Evolutionary conservation across 2,329 filamentous ascomycete species (phyloP).

Genomic region (Clarireedia homoeocarpa): DNA sequence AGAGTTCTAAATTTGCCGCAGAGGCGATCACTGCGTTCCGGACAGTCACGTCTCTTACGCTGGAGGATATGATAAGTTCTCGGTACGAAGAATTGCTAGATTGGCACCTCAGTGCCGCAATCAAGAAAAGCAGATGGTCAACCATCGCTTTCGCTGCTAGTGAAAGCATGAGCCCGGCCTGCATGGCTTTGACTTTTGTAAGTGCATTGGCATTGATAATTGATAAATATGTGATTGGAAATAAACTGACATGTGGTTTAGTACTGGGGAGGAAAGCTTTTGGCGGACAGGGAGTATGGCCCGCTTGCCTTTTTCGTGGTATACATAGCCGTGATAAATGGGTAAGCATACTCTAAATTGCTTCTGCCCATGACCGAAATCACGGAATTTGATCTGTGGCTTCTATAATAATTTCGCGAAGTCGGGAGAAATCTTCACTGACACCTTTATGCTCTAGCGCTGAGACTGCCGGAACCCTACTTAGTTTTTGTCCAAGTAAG

Average conservation of each 20-base stretch:
- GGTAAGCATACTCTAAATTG: slow-evolving; percentile 15
- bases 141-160: slow-evolving; percentile 45
- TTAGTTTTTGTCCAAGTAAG: slow-evolving; percentile 40
- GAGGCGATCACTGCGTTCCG: slow-evolving; percentile 56
- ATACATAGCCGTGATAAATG: slow-evolving; percentile 44
- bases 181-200: slow-evolving; percentile 52
- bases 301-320: slow-evolving; percentile 45
- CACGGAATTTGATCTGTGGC: too few relatives aligned
- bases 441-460: slow-evolving; percentile 20
- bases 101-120: slow-evolving; percentile 40
- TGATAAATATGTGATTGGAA: too few relatives aligned
- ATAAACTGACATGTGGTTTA: not conserved
- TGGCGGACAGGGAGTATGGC: slow-evolving; percentile 31
- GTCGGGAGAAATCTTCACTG: too few relatives aligned
- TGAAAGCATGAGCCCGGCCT: slow-evolving; percentile 47
- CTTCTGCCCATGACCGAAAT: too few relatives aligned
- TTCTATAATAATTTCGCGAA: too few relatives aligned
- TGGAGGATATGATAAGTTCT: slow-evolving; percentile 48
- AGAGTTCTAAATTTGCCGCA: slow-evolving; percentile 55
- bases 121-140: slow-evolving; percentile 39
- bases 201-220: slow-evolving; percentile 27
- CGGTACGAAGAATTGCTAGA: slow-evolving; percentile 41
- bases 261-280: slow-evolving; percentile 35
- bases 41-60: slow-evolving; percentile 52
- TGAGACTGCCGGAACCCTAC: slow-evolving; percentile 45